Conservation (phyloP, 2,329 filamentous ascomycete species). For the Drechslera avenae region DNA sequence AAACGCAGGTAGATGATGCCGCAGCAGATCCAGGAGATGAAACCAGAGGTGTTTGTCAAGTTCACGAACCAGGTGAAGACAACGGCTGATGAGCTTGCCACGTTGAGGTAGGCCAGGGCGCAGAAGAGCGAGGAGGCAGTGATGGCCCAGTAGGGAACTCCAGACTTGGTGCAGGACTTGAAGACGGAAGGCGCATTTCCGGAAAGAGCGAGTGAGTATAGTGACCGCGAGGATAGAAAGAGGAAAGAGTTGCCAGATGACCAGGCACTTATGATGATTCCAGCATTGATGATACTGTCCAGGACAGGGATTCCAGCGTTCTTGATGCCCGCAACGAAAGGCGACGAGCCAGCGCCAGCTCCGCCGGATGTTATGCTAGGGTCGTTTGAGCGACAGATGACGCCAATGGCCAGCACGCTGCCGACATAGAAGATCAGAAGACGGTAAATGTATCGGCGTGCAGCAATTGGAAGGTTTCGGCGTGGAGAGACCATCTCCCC, state of each 20-base stretch:
- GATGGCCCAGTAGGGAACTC: slow-evolving; percentile 61
- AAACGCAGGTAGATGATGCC: slow-evolving; percentile 65
- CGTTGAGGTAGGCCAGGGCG: slow-evolving; percentile 57
- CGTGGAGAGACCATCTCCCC: slow-evolving; percentile 65
- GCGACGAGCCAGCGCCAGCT: slow-evolving; percentile 58
- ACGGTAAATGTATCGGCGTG: slow-evolving; percentile 65
- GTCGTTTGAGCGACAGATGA: slow-evolving; percentile 63
- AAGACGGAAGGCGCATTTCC: slow-evolving; percentile 69
- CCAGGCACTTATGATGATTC: slow-evolving; percentile 68
- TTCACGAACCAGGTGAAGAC: slow-evolving; percentile 74
- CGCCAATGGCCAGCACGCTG: slow-evolving; percentile 63
- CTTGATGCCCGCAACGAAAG: slow-evolving; percentile 57
- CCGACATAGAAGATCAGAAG: slow-evolving; percentile 67
- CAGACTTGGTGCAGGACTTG: slow-evolving; percentile 63
- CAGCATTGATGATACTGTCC: slow-evolving; percentile 70
- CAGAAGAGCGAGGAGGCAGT: slow-evolving; percentile 51
- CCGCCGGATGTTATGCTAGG: slow-evolving; percentile 57
- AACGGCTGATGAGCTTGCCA: slow-evolving; percentile 48
- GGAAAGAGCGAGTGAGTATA: slow-evolving; percentile 63
- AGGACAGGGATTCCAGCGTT: slow-evolving; percentile 61
- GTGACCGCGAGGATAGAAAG: slow-evolving; percentile 58
- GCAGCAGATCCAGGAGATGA: slow-evolving; percentile 61
- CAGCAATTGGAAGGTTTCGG: slow-evolving; percentile 64
- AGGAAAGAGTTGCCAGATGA: slow-evolving; percentile 62
- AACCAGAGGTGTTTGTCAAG: slow-evolving; percentile 63